phyloP scores from a whole-genome alignment of 106 monocot species.

The Iris macrosiphon region DNA sequence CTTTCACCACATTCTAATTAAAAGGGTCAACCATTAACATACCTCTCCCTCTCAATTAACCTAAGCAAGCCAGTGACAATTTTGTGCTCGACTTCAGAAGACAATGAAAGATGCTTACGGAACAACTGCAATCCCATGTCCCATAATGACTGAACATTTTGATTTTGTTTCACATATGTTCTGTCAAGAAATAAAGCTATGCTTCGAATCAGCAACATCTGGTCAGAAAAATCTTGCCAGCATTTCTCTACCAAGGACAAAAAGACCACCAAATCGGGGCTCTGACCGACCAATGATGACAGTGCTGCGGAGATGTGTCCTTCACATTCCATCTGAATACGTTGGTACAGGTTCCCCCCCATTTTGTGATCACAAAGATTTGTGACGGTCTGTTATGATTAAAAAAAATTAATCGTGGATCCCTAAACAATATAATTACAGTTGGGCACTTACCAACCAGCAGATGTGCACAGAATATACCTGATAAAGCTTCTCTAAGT shows the following conservation, averaged over 20 bases:
- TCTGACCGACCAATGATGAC: constrained; percentile 79
- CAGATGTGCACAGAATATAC: constrained; percentile 18
- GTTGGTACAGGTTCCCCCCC: constrained; percentile 91
- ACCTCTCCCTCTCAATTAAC: constrained; percentile 96
- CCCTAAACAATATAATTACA: neutral
- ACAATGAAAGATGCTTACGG: constrained; percentile 72
- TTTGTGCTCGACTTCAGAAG: constrained; percentile 86
- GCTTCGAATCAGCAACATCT: constrained; percentile 94
- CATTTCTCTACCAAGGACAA: constrained; percentile 86
- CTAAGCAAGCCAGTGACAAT: constrained; percentile 83
- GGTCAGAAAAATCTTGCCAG: constrained; percentile 99
- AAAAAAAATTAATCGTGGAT: neutral
- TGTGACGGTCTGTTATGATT: constrained; percentile 60
- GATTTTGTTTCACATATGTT: constrained; percentile 88
- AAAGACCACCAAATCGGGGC: constrained; percentile 95
- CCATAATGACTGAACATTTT: constrained; percentile 85
- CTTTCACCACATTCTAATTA: too few relatives aligned
- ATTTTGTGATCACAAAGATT: constrained; percentile 90
- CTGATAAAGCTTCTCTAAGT: constrained; percentile 96
- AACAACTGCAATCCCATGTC: constrained; percentile 98
- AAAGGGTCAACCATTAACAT: too few relatives aligned
- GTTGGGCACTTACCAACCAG: neutral
- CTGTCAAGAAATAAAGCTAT: constrained; percentile 96
- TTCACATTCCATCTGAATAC: constrained; percentile 91
- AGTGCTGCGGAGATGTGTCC: constrained; percentile 65